A percentile compares a stretch with the other conserved stretches of the same genome.
Conservation (phyloP, 306 rosid genomes). For the Herpetospermum pedunculosum region DNA sequence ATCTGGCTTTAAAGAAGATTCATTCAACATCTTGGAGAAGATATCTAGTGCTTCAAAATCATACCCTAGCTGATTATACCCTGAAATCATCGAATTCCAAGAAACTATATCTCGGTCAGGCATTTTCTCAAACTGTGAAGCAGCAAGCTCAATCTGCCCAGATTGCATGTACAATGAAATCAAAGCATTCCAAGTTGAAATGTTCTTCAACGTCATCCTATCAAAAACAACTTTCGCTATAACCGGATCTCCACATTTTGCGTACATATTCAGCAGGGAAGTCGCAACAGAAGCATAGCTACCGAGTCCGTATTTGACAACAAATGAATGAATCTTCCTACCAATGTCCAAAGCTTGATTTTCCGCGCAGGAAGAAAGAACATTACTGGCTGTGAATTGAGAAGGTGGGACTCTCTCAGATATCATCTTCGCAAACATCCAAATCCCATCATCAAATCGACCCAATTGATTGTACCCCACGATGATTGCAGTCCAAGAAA, state of each 20-base stretch:
- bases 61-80: slow-evolving; percentile 42
- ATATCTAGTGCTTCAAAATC: slow-evolving; percentile 47
- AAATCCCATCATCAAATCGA: slow-evolving; percentile 28
- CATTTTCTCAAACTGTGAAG: slow-evolving; percentile 50
- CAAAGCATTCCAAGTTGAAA: slow-evolving; percentile 60
- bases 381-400: slow-evolving; percentile 52
- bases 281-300: slow-evolving; percentile 46
- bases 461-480: slow-evolving; percentile 63
- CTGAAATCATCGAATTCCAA: slow-evolving; percentile 72
- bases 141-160: slow-evolving; percentile 51
- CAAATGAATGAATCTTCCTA: slow-evolving; percentile 51
- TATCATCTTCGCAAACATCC: slow-evolving; percentile 48
- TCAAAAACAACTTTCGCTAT: slow-evolving; percentile 52
- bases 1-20: slow-evolving; percentile 47
- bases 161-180: slow-evolving; percentile 55
- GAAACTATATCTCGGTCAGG: slow-evolving; percentile 43
- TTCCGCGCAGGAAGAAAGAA: slow-evolving; percentile 65
- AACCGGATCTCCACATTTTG: slow-evolving; percentile 50
- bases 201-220: slow-evolving; percentile 46
- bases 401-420: slow-evolving; percentile 31
- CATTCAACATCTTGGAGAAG: slow-evolving; percentile 45
- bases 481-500: slow-evolving; percentile 74
- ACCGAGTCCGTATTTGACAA: slow-evolving; percentile 49
- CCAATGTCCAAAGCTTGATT: slow-evolving; percentile 44
- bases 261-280: slow-evolving; percentile 84